These are phyloP conservation scores for Pichia sp. DNA, from an alignment of 1,139 yeast genomes.

Conservation along the genomic window DNA sequence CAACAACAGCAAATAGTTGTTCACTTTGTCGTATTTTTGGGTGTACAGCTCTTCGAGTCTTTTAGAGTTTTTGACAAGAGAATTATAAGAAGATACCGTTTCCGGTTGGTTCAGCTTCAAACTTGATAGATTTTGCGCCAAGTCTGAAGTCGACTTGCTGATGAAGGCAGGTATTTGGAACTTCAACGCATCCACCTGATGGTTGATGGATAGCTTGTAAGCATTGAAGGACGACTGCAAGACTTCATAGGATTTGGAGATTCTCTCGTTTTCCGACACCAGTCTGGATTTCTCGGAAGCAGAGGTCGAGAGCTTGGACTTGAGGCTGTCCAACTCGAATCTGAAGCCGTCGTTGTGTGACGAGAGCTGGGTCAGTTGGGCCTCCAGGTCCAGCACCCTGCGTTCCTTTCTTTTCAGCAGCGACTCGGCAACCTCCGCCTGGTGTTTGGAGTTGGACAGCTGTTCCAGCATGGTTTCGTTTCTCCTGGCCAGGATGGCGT, in stretches of 20 bases:
- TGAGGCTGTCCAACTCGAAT: conserved; percentile 43
- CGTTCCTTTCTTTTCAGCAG: conserved; percentile 59
- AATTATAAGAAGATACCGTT: conserved; percentile 33
- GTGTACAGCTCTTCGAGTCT: conserved; percentile 33
- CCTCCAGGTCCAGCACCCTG: conserved; percentile 55
- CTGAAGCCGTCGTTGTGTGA: conserved; percentile 41
- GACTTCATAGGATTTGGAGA: conserved; percentile 59
- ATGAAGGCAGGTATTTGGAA: conserved; percentile 36
- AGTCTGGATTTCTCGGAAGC: conserved; percentile 43
- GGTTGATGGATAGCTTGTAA: conserved; percentile 47
- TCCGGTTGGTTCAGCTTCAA: conserved; percentile 40
- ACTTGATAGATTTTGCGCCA: conserved; percentile 30
- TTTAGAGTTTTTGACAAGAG: conserved; percentile 21
- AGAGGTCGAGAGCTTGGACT: conserved; percentile 42
- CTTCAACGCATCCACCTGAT: conserved; percentile 31
- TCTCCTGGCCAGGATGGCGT: conserved; percentile 40
- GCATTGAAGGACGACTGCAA: conserved; percentile 50
- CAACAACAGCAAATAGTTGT: conserved; percentile 39
- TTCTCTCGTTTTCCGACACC: conserved; percentile 49
- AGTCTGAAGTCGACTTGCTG: conserved; percentile 31
- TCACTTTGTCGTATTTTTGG: conserved; percentile 41
- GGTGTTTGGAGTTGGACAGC: conserved; percentile 63
- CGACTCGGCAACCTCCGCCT: conserved; percentile 60
- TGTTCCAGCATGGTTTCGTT: conserved; percentile 61
- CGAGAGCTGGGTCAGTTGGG: conserved; percentile 42